phyloP scores from a whole-genome alignment of 768 basidiomycete species.

The Calocera viscosa region DNA sequence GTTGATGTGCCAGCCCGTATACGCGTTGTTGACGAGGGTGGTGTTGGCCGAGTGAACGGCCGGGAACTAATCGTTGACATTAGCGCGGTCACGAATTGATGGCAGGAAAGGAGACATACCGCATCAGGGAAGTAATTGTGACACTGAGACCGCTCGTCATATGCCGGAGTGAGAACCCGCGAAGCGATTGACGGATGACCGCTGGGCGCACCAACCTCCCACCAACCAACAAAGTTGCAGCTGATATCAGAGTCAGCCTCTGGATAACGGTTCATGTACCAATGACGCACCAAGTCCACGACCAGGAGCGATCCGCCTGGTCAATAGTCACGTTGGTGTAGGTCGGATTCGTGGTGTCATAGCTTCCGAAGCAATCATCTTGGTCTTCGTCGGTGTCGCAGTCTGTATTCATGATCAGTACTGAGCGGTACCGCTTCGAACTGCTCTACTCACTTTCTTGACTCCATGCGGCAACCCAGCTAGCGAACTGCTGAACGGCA shows the following conservation, averaged over 20 bases:
- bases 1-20: constrained; percentile 51
- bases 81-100: background rate
- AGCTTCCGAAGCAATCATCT: background rate
- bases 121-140: constrained; percentile 5
- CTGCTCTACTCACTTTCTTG: no score
- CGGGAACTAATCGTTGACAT: constrained; percentile 61
- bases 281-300: background rate
- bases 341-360: background rate
- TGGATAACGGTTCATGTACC: background rate
- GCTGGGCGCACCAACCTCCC: background rate
- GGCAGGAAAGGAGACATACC: background rate
- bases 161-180: constrained; percentile 41
- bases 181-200: constrained; percentile 31
- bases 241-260: background rate
- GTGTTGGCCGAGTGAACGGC: constrained; percentile 34
- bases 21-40: constrained; percentile 35
- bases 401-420: background rate
- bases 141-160: constrained; percentile 37
- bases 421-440: background rate
- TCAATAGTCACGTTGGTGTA: background rate
- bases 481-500: constrained; percentile 11
- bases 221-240: constrained; percentile 1
- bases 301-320: background rate
- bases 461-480: no score
- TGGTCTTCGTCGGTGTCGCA: background rate